Percentiles rank a stretch among this genome's conserved stretches.
Conservation (phyloP, 116 monocot genomes). For the Dioscorea cayenensis region DNA sequence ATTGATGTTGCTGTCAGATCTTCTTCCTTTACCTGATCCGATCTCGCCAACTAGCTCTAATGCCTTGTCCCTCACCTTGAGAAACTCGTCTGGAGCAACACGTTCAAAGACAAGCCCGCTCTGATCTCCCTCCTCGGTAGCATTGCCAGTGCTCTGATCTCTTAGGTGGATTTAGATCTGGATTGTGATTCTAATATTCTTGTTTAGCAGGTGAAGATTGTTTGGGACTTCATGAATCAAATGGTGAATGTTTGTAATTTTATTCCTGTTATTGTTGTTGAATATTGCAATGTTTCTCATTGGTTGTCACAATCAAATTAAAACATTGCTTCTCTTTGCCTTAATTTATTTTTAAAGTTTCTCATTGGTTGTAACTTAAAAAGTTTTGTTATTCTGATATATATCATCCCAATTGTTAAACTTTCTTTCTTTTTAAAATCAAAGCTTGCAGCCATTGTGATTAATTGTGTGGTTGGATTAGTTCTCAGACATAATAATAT, state of each 20-base stretch:
- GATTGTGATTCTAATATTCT: background rate
- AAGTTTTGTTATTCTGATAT: no score
- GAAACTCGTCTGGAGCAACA: slow-evolving; percentile 55
- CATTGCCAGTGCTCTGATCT: slow-evolving; percentile 49
- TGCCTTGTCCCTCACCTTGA: slow-evolving; percentile 57
- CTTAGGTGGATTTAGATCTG: slow-evolving; percentile 32
- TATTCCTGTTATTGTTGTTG: slow-evolving; percentile 31
- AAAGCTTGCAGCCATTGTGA: no score
- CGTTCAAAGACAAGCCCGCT: slow-evolving; percentile 83
- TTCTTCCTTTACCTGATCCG: background rate
- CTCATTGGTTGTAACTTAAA: no score
- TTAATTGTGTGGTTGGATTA: no score
- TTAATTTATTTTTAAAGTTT: no score
- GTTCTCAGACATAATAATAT: no score
- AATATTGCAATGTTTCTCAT: slow-evolving; percentile 5
- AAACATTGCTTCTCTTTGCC: background rate
- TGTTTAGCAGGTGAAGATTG: slow-evolving; percentile 74
- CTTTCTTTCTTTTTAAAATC: no score
- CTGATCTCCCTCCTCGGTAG: slow-evolving; percentile 61
- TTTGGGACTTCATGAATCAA: slow-evolving; percentile 75
- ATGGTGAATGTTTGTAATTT: slow-evolving; percentile 89
- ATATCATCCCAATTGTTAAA: no score
- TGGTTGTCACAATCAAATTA: background rate
- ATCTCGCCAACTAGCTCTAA: slow-evolving; percentile 32
- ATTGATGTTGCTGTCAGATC: slow-evolving; percentile 22